Conservation (phyloP, 805 yeast species). For the Danielia reshetovae region DNA sequence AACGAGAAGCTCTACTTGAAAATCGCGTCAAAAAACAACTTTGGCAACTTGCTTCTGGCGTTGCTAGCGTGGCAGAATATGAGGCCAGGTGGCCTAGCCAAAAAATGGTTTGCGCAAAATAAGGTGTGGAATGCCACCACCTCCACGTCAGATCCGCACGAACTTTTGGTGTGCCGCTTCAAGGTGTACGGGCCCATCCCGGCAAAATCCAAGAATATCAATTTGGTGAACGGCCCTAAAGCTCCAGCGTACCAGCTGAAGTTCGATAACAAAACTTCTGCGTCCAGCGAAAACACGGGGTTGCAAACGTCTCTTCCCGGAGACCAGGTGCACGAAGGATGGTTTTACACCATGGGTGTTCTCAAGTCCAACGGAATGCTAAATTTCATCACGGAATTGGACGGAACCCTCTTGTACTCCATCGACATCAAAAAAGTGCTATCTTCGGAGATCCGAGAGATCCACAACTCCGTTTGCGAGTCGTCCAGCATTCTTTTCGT, state of each 20-base stretch:
- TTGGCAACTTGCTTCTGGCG: conserved; percentile 41
- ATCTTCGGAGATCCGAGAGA: conserved; percentile 58
- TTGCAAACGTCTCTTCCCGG: conserved; percentile 1
- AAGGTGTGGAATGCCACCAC: conserved; percentile 22
- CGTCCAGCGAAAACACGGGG: neutral
- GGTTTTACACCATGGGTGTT: conserved; percentile 74
- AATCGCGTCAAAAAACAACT: conserved; percentile 33
- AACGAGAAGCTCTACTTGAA: conserved; percentile 36
- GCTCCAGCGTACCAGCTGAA: conserved; percentile 25
- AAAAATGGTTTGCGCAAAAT: conserved; percentile 49
- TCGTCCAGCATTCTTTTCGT: conserved; percentile 56
- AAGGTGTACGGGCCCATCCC: conserved; percentile 63
- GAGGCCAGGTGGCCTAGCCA: conserved; percentile 48
- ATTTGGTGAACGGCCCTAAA: conserved; percentile 32
- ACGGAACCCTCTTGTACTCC: conserved; percentile 58
- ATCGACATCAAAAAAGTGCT: conserved; percentile 50
- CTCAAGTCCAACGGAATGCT: conserved; percentile 60
- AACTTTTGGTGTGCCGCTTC: conserved; percentile 58
- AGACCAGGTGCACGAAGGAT: conserved; percentile 43
- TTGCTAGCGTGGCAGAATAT: conserved; percentile 56
- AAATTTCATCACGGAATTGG: conserved; percentile 57
- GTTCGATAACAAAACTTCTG: neutral
- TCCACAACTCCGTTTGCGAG: conserved; percentile 61
- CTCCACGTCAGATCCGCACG: conserved; percentile 25
- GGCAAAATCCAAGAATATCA: conserved; percentile 32